These are phyloP conservation scores for Iberis amara DNA, from an alignment of 441 rosid species.

Conservation along the genomic window DNA sequence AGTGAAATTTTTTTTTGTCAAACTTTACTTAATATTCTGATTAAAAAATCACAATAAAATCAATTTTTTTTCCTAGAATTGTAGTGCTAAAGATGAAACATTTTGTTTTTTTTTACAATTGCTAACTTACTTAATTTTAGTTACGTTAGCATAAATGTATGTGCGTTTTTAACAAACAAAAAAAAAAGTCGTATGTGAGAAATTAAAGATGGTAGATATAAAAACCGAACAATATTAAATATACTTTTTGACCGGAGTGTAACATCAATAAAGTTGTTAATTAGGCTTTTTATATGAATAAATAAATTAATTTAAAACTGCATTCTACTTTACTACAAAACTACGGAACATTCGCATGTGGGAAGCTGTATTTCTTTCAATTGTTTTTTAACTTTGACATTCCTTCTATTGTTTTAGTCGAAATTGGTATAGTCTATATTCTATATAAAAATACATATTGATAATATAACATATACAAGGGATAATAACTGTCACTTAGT, in stretches of 20 bases:
- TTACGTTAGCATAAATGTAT: conserved; percentile 13
- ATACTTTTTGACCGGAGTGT: conserved; percentile 28
- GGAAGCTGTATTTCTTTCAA: not conserved
- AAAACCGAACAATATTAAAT: conserved; percentile 24
- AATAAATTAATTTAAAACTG: not conserved
- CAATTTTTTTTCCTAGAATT: too few relatives aligned
- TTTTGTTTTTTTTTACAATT: too few relatives aligned
- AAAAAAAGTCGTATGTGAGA: conserved; percentile 9
- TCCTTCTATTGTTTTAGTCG: conserved; percentile 17
- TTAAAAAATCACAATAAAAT: too few relatives aligned
- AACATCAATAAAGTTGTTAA: conserved; percentile 26
- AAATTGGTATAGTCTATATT: not conserved
- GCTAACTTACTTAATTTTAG: too few relatives aligned
- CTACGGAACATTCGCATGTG: conserved; percentile 28
- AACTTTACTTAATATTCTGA: too few relatives aligned
- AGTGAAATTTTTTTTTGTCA: too few relatives aligned
- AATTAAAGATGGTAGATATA: conserved; percentile 12
- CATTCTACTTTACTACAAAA: not conserved
- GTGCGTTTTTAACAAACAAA: conserved; percentile 20
- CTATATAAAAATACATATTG: not conserved
- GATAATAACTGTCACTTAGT: too few relatives aligned
- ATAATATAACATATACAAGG: too few relatives aligned
- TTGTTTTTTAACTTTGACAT: conserved; percentile 15
- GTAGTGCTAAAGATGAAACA: too few relatives aligned
- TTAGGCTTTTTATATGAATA: not conserved